phyloP scores from a whole-genome alignment of 345 rosid species.

The Salix dunnii region DNA sequence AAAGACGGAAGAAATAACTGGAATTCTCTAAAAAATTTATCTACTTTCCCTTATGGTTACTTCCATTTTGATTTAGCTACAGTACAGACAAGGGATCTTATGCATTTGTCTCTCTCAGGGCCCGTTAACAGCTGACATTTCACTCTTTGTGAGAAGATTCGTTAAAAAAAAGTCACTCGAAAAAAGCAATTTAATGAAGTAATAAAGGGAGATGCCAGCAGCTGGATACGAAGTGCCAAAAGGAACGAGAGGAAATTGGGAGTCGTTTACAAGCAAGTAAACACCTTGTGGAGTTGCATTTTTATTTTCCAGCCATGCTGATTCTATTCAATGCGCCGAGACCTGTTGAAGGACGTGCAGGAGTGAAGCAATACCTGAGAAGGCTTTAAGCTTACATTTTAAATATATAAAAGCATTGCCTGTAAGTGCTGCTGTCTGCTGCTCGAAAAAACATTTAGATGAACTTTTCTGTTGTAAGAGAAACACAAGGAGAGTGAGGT shows the following conservation, averaged over 20 bases:
- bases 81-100: too few relatives aligned
- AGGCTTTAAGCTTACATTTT: constrained; percentile 75
- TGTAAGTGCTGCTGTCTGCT: constrained; percentile 37
- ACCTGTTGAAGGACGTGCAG: constrained; percentile 59
- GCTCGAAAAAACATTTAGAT: not conserved
- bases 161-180: too few relatives aligned
- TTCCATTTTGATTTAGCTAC: too few relatives aligned
- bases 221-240: too few relatives aligned
- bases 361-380: constrained; percentile 69
- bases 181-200: too few relatives aligned
- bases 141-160: too few relatives aligned
- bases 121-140: too few relatives aligned
- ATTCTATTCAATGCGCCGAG: constrained; percentile 46
- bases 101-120: too few relatives aligned
- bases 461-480: not conserved
- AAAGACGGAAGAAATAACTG: constrained; percentile 25
- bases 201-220: too few relatives aligned
- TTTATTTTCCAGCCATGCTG: constrained; percentile 1
- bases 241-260: not conserved
- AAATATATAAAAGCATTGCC: constrained; percentile 93
- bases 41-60: too few relatives aligned
- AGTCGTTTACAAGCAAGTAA: not conserved
- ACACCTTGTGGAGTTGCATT: not conserved
- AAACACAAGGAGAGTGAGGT: too few relatives aligned
- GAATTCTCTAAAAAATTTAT: not conserved